Base-by-base conservation (phyloP, 2,329 filamentous ascomycete genomes). In the Pseudocercospora crystallina region DNA sequence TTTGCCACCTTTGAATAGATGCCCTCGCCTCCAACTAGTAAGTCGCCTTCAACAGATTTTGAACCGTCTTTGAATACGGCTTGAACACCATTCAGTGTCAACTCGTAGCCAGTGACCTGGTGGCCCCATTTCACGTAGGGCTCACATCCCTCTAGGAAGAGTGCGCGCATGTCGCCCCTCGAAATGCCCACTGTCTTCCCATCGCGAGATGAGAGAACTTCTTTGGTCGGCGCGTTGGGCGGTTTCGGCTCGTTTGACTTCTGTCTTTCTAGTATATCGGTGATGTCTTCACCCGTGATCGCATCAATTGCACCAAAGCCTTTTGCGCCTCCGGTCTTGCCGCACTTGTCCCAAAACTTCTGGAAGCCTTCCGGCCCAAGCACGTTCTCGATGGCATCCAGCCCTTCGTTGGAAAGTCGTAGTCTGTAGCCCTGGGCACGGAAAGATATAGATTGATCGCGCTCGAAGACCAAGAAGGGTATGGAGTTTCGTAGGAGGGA, bases 381-480 rank as follows among this genome's bases (percentile, higher is more conserved):
- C 12, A 80, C 81, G 0, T 76, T 72, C 57, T 86, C 81, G 47
- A 86, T 81, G 15, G 82, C 80, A 59, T 82, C 77, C 1, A 85
- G 70, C 0, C 81, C 81, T 57, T 82, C 74, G 0, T 65, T 45
- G 0, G 80, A 83, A 2, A 85, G 73, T 10, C 82, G 78, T 5
- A 85, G 70, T 2, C 82, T 70, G 66, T 86, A 85, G 0, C 83
- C 83, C 61, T 86, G 83, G 0, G 78, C 81, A 38, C 83, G 81
- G 58, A 81, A 83, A 1, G 72, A 63, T n/a, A 76, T 66, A 2
- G 69, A 73, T n/a, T 67, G 66, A 55, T 79, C 76, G 12, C 74
- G 69, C 60, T 74, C 72, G 54, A 69, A 74, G 26, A 74, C 59
- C 5, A 61, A 51, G 58, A 72, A 74, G 2, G 72, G 71, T 15